A percentile compares a stretch with the other conserved stretches of the same genome.
Conservation (phyloP, 2,329 filamentous ascomycete genomes). For the Graphilbum fragrans region DNA sequence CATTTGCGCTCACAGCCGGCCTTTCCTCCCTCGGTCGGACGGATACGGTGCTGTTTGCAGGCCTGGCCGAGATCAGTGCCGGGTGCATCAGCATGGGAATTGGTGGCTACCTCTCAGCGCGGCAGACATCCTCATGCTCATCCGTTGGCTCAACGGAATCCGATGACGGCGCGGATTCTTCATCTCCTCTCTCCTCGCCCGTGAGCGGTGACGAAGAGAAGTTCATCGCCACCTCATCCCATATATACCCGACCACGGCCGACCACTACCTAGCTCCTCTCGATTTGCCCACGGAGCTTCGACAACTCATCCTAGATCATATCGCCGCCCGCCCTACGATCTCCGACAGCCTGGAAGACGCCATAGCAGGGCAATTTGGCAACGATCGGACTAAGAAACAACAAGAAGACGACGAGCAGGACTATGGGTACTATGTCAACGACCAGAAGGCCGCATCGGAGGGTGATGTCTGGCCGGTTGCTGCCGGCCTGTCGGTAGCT, state of each 20-base stretch:
- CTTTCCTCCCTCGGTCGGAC: constrained; percentile 48
- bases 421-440: neutral
- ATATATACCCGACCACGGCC: neutral
- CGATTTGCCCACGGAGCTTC: constrained; percentile 10
- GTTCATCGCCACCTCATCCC: neutral
- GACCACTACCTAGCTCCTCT: constrained; percentile 12
- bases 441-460: constrained; percentile 3
- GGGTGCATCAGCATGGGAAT: constrained; percentile 65
- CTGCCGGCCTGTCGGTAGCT: constrained; percentile 15
- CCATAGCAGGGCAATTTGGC: neutral
- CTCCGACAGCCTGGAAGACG: neutral
- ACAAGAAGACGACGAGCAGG: neutral
- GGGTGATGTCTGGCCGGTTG: constrained; percentile 10
- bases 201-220: neutral
- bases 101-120: constrained; percentile 54
- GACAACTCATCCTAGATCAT: constrained; percentile 10
- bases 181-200: neutral
- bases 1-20: constrained; percentile 62
- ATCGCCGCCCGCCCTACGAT: constrained; percentile 4
- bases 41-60: constrained; percentile 53
- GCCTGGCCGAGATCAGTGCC: constrained; percentile 57
- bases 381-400: neutral
- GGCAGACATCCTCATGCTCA: constrained; percentile 5
- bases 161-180: constrained; percentile 8
- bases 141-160: constrained; percentile 3